These are phyloP conservation scores for Syzygium grande DNA, from an alignment of 345 rosid species.

Conservation along the genomic window DNA sequence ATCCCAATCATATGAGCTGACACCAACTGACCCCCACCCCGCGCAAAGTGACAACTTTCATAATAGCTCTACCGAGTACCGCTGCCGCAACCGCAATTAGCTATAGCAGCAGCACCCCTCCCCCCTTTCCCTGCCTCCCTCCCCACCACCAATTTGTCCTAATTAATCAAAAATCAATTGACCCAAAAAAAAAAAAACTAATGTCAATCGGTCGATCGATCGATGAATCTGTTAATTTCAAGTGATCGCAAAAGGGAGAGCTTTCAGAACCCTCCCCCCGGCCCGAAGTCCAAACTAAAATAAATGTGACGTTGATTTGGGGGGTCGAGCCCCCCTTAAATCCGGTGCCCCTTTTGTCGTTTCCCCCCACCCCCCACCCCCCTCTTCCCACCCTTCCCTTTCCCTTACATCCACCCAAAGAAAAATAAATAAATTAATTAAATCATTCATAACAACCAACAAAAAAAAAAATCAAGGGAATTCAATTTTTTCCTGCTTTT, in stretches of 20 bases:
- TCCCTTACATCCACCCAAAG: background rate
- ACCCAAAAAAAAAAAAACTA: too few species aligned
- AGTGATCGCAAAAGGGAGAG: too few species aligned
- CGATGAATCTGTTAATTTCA: too few species aligned
- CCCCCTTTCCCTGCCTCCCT: too few species aligned
- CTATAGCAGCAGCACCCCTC: too few species aligned
- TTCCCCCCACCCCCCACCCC: background rate
- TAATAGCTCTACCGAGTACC: background rate
- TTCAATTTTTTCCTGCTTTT: background rate
- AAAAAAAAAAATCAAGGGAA: background rate
- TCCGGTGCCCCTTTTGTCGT: background rate
- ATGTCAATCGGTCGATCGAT: too few species aligned
- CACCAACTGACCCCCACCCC: background rate
- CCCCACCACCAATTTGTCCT: too few species aligned
- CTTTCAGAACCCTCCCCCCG: too few species aligned
- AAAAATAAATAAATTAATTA: too few species aligned
- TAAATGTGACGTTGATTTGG: background rate
- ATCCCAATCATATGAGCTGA: background rate
- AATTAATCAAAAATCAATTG: too few species aligned
- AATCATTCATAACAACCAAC: too few species aligned
- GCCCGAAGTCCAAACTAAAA: background rate
- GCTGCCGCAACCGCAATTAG: too few species aligned
- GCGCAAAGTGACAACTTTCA: background rate
- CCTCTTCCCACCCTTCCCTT: background rate
- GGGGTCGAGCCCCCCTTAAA: background rate